Percentiles rank a stretch among this genome's conserved stretches.
These are phyloP conservation scores for Salvia hispanica DNA, from an alignment of 257 asterid species.

Conservation along the genomic window DNA sequence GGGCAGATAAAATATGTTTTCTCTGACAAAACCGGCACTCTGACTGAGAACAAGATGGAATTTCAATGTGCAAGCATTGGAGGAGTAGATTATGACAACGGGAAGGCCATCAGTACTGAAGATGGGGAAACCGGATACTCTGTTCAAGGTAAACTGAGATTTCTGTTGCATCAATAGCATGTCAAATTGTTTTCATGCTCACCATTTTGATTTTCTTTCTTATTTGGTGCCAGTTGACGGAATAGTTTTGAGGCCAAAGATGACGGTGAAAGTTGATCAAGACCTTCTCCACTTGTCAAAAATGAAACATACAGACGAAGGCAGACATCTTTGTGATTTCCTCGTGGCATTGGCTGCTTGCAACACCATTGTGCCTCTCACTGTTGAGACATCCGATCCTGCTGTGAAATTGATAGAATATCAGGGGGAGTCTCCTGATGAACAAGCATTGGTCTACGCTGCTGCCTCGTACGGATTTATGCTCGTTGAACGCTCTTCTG, in stretches of 20 bases:
- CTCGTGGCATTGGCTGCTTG: conserved; percentile 95
- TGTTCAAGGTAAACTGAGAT: conserved; percentile 54
- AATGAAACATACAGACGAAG: conserved; percentile 54
- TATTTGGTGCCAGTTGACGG: conserved; percentile 58
- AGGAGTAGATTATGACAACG: conserved; percentile 64
- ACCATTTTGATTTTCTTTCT: conserved; percentile 12
- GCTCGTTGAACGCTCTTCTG: conserved; percentile 95
- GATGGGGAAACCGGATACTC: conserved; percentile 52
- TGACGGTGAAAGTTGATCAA: conserved; percentile 66
- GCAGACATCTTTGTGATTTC: conserved; percentile 62
- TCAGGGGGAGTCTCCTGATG: conserved; percentile 99
- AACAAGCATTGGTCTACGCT: conserved; percentile 96
- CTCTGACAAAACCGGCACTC: conserved; percentile 96
- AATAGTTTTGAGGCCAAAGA: conserved; percentile 72
- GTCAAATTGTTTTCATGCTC: conserved; percentile 17
- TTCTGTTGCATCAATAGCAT: conserved; percentile 5
- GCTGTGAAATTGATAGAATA: conserved; percentile 73
- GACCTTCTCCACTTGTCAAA: conserved; percentile 63
- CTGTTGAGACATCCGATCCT: conserved; percentile 77
- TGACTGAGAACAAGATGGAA: conserved; percentile 99
- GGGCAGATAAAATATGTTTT: conserved; percentile 96
- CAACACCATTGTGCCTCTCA: conserved; percentile 92
- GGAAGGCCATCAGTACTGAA: conserved; percentile 37
- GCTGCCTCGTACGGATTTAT: conserved; percentile 94
- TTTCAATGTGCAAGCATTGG: conserved; percentile 90